Evolutionary conservation across 495 filamentous ascomycete genomes (phyloP), one percentile per base, ranked within the genome.

Genomic region (Tuber microsphaerosporum): DNA sequence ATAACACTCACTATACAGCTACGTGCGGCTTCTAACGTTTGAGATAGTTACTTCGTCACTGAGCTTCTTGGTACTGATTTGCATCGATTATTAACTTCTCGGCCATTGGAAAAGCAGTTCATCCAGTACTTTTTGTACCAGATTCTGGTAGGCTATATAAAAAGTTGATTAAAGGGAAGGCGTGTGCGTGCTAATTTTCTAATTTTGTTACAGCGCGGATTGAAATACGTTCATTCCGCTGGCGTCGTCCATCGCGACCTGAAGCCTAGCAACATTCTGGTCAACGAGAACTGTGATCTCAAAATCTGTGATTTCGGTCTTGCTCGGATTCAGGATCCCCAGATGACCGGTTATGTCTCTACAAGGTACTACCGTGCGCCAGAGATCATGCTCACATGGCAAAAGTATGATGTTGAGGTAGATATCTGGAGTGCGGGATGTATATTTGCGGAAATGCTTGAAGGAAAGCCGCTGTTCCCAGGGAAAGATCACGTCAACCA

Each of bases 361-460:
- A 99, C 95, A 72, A 88, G 95, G 86, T 99, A 99, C 87, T 99
- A 99, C 86, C 91, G 95, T 71, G 95, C 95, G 7, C 95, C 95
- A 22, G 95, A 99, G 85, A 99, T 99, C 83, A 99, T 99, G 95
- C 93, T 99, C 81, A 99, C 95, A 69, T 99, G 95, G 95, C 95
- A 99, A 85, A 99, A 98, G 86, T 99, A 99, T 85, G 95, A 99
- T 81, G 93, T 97, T 69, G 96, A 98, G 86, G 95, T 99, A 71
- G 95, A 99, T 84, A 97, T 99, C 82, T 99, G 95, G 95, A 97
- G 94, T 83, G 94, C 96, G 16, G 95, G 94, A 74, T 99, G 95
- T 85, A 99, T 99, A 81, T 99, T 99, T 82, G 95, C 95, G 70
- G 95, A 99, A 85, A 99, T 99, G 95, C 86, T 99, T 76, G 94